Evolutionary conservation across 305 asterid species (phyloP).

Genomic region (Fraxinus albicans): DNA sequence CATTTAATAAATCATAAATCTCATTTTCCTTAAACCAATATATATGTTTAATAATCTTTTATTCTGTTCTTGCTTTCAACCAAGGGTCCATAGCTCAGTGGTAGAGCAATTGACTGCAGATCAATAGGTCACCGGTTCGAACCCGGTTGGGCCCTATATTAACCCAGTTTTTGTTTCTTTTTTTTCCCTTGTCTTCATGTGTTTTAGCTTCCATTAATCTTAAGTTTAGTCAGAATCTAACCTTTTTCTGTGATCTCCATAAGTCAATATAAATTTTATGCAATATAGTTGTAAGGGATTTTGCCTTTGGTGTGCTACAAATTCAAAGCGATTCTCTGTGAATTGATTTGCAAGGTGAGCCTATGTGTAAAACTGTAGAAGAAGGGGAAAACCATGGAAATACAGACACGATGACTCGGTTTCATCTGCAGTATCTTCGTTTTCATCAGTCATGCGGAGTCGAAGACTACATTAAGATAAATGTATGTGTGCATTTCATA

Average conservation of each 20-base stretch:
- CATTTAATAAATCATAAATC: neutral
- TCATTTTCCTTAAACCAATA: neutral
- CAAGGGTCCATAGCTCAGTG: conserved; percentile 94
- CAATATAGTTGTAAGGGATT: neutral
- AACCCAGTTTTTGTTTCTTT: neutral
- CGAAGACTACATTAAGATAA: neutral
- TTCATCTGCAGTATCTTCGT: neutral
- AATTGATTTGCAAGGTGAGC: neutral
- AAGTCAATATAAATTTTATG: neutral
- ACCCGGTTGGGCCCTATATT: conserved; percentile 83
- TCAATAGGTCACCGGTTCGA: conserved; percentile 99
- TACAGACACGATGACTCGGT: neutral
- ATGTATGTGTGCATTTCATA: neutral
- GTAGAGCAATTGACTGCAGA: conserved; percentile 99
- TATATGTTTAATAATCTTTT: neutral
- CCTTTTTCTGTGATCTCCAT: neutral
- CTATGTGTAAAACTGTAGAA: neutral
- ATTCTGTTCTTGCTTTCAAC: neutral
- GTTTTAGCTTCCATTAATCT: neutral
- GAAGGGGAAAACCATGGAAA: neutral
- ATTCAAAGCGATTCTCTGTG: neutral
- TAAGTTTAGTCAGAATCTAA: neutral
- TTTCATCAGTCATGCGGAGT: neutral
- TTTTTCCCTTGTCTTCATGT: neutral
- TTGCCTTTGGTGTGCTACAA: neutral